Base-by-base conservation (phyloP, 139 green algal species). In the Astrephomene gubernaculifera region DNA sequence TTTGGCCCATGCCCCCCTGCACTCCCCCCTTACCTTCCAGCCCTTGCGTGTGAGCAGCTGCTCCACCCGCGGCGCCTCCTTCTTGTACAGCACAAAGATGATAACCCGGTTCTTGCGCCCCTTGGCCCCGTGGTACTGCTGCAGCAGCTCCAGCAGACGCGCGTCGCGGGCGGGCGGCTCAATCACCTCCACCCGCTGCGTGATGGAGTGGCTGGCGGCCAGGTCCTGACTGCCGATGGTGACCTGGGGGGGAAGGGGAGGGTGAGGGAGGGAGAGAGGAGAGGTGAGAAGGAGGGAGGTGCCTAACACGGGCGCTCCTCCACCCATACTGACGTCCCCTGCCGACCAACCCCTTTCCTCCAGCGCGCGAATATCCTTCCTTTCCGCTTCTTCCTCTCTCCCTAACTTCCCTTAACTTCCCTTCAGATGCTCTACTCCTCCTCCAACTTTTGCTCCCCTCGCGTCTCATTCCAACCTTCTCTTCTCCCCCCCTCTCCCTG, bases 21-120 rank as follows among this genome's bases (percentile, higher is more conserved):
- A 57, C 49, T 12, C 65, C 10, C n/a, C n/a, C n/a, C n/a, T n/a
- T 65, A 93, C 92, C 79, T 95, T 95, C 92, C 93, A 97, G 60
- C 95, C 94, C 79, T 89, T 91, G 65, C 92, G 85, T 27, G 89
- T 80, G 52, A 99, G 90, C 72, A 95, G 81, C 41, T 87, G 29
- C 90, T 98, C 95, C 65, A 99, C 91, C 0, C 95, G 90, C 44
- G 90, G 89, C 36, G 97, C 96, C 89, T 99, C 97, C 90, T 98
- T 99, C 61, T 83, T 83, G 93, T 99, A 99, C 57, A 99, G 91
- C 81, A 98, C 97, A 86, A 99, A 99, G n/a, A 99, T 93, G 72
- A 99, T 94, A 39, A 97, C 86, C 68, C 94, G 90, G 82, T 98
- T 96, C 82, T 91, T 96, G 88, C 95, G 93, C 25, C 61, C 91